phyloP scores from a whole-genome alignment of 116 monocot species.

The Posidonia oceanica region DNA sequence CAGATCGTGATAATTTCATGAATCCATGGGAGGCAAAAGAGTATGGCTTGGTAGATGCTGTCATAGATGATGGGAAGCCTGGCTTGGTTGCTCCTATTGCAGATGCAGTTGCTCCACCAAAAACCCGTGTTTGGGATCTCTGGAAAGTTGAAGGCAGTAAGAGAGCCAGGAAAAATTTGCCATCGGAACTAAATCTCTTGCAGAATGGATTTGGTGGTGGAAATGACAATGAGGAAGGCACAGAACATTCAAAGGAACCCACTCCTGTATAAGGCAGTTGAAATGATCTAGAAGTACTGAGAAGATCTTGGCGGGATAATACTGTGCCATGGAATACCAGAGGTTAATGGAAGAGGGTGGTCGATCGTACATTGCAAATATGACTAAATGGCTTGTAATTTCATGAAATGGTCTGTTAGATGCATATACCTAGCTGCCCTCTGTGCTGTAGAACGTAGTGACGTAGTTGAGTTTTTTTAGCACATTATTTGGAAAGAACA shows the following conservation, averaged over 20 bases:
- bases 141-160: conserved; percentile 74
- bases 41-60: conserved; percentile 81
- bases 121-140: conserved; percentile 70
- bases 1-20: conserved; percentile 93
- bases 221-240: conserved; percentile 22
- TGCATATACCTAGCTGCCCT: too few species aligned
- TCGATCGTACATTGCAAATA: not conserved
- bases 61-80: conserved; percentile 91
- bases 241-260: conserved; percentile 35
- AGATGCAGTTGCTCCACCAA: conserved; percentile 57
- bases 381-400: too few species aligned
- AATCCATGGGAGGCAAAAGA: conserved; percentile 95
- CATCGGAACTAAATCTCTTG: conserved; percentile 52
- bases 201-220: conserved; percentile 21
- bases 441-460: too few species aligned
- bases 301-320: not conserved
- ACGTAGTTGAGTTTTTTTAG: too few species aligned
- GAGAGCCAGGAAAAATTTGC: conserved; percentile 58
- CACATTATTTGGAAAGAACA: too few species aligned
- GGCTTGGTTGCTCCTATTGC: conserved; percentile 82
- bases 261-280: conserved; percentile 23
- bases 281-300: not conserved
- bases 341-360: not conserved
- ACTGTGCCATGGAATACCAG: not conserved
- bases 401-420: too few species aligned